phyloP scores from a whole-genome alignment of 2,329 filamentous ascomycete species.

The Teratosphaeria nubilosa region DNA sequence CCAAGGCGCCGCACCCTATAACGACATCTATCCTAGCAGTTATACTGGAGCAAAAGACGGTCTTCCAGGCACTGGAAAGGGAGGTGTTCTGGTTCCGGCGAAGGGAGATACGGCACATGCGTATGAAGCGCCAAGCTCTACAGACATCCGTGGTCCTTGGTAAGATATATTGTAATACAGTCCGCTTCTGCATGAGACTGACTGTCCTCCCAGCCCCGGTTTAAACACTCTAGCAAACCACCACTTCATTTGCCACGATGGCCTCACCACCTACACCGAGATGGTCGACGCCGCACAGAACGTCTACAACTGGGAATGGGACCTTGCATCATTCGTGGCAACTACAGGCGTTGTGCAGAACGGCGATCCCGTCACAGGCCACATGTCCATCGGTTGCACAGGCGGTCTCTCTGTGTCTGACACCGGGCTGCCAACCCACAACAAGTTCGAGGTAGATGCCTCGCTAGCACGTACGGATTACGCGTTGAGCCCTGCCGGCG shows the following conservation, averaged over 20 bases:
- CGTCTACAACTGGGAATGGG: conserved; percentile 31
- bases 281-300: conserved; percentile 34
- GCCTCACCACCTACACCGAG: conserved; percentile 30
- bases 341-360: conserved; percentile 27
- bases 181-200: not conserved
- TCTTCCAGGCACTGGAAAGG: conserved; percentile 27
- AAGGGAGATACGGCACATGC: conserved; percentile 27
- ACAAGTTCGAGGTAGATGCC: conserved; percentile 29
- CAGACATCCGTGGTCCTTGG: conserved; percentile 17
- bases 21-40: conserved; percentile 1
- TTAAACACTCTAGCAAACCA: conserved; percentile 32
- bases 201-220: conserved; percentile 13
- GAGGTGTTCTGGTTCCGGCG: conserved; percentile 34
- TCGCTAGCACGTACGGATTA: conserved; percentile 29
- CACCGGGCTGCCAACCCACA: conserved; percentile 30
- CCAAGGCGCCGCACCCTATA: conserved; percentile 3
- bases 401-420: conserved; percentile 16
- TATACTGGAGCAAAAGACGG: conserved; percentile 6
- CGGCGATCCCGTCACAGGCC: conserved; percentile 28
- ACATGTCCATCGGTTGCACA: conserved; percentile 33
- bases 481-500: conserved; percentile 19
- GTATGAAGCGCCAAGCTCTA: conserved; percentile 23
- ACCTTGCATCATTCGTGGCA: conserved; percentile 29
- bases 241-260: conserved; percentile 31
- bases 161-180: not conserved